phyloP scores from a whole-genome alignment of 352 stramenopile genomes.

The Phytophthora kernoviae region DNA sequence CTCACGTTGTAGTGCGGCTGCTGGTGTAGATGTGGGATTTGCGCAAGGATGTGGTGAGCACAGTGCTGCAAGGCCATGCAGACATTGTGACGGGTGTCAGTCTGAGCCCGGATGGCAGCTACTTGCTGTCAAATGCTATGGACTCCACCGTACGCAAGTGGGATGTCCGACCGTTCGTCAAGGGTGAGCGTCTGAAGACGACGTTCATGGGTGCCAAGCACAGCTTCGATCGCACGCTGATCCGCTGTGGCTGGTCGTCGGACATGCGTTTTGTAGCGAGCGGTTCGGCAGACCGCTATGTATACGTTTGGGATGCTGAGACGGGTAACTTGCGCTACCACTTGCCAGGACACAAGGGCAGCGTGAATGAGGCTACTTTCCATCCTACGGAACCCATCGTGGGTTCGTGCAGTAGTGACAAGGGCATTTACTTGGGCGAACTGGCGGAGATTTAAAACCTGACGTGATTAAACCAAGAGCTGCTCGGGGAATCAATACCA shows the following conservation, averaged over 20 bases:
- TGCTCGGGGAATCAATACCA: neutral
- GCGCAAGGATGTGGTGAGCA: slow-evolving; percentile 78
- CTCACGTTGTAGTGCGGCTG: neutral
- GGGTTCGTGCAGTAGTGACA: slow-evolving; percentile 86
- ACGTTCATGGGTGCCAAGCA: slow-evolving; percentile 88
- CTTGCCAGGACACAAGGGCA: slow-evolving; percentile 92
- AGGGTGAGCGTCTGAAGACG: slow-evolving; percentile 54
- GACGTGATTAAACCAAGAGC: neutral
- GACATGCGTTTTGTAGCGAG: slow-evolving; percentile 88
- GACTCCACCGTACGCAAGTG: slow-evolving; percentile 92
- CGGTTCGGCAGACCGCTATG: slow-evolving; percentile 91
- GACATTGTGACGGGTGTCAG: slow-evolving; percentile 95
- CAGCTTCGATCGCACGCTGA: slow-evolving; percentile 93
- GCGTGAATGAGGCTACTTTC: slow-evolving; percentile 94
- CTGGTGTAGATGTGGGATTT: slow-evolving; percentile 86
- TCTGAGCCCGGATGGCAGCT: slow-evolving; percentile 93
- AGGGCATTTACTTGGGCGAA: slow-evolving; percentile 87
- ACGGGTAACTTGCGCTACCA: slow-evolving; percentile 92
- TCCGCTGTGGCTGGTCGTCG: slow-evolving; percentile 91
- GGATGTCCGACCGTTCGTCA: slow-evolving; percentile 93
- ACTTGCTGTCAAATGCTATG: slow-evolving; percentile 95
- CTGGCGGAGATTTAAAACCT: slow-evolving; percentile 51
- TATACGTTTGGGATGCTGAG: slow-evolving; percentile 96
- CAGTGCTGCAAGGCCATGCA: slow-evolving; percentile 89
- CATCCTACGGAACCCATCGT: slow-evolving; percentile 88